Conservation (phyloP, 805 yeast species). For the Saccharomycopsis fibuligera region DNA sequence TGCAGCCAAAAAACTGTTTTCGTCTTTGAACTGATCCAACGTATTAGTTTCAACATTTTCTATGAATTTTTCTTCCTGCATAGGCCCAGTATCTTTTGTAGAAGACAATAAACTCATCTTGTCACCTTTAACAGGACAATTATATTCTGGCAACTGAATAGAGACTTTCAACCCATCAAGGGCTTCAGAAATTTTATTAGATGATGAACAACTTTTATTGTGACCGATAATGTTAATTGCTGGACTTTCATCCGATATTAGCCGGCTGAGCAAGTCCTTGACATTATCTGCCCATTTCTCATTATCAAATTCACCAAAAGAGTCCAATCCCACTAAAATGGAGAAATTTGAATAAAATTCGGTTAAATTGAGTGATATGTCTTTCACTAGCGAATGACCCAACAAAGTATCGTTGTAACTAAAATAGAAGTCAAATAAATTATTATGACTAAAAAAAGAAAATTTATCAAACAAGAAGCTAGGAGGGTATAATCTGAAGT, state of each 20-base stretch:
- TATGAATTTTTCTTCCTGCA: background rate
- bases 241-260: constrained; percentile 35
- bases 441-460: background rate
- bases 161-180: constrained; percentile 26
- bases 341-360: constrained; percentile 10
- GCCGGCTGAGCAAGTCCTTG: constrained; percentile 33
- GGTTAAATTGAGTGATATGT: constrained; percentile 11
- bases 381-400: constrained; percentile 12
- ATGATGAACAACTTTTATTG: constrained; percentile 23
- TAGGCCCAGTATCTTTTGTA: background rate
- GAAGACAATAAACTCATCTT: too few species aligned
- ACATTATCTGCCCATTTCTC: constrained; percentile 22
- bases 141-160: constrained; percentile 27
- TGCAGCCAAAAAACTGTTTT: background rate
- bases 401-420: constrained; percentile 9
- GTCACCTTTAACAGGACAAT: constrained; percentile 6
- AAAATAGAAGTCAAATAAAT: constrained; percentile 13
- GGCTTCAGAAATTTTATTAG: constrained; percentile 24
- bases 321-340: constrained; percentile 13
- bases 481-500: constrained; percentile 11
- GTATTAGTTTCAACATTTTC: background rate
- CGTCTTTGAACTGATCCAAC: background rate
- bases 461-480: background rate
- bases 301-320: constrained; percentile 14
- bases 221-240: constrained; percentile 28